Percentiles rank a stretch among this genome's conserved stretches.
These are phyloP conservation scores for Zygoascus sp. DNA, from an alignment of 1,139 yeast species.

Conservation along the genomic window DNA sequence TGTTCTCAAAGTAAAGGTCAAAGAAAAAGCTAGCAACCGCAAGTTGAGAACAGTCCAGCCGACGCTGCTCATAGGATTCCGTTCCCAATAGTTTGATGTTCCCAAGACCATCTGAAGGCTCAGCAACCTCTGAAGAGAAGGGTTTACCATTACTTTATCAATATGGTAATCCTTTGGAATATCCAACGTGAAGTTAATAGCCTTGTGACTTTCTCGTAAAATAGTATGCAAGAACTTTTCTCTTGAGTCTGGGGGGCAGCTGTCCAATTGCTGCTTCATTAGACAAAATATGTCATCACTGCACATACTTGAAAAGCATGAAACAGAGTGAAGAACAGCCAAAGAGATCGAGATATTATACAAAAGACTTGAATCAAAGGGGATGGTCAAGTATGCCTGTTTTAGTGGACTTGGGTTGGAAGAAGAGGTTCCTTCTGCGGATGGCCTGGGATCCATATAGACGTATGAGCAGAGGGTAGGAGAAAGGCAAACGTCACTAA, in stretches of 20 bases:
- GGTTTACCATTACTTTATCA: conserved; percentile 66
- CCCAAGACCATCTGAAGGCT: conserved; percentile 63
- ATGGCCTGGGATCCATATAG: conserved; percentile 26
- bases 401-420: not conserved
- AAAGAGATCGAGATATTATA: conserved; percentile 32
- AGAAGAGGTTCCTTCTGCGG: not conserved
- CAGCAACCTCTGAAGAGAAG: conserved; percentile 63
- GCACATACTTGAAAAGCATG: conserved; percentile 59
- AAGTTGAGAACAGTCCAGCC: conserved; percentile 69
- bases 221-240: conserved; percentile 34
- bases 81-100: conserved; percentile 44
- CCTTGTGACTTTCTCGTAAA: conserved; percentile 60
- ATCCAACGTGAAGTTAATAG: conserved; percentile 65
- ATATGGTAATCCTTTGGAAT: conserved; percentile 59
- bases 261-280: conserved; percentile 38
- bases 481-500: conserved; percentile 47
- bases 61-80: conserved; percentile 50
- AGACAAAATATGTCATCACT: conserved; percentile 65
- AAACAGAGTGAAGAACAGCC: conserved; percentile 60
- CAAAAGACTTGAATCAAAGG: not conserved
- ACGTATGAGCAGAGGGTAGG: conserved; percentile 44
- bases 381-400: not conserved
- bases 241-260: conserved; percentile 9
- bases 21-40: conserved; percentile 66
- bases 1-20: conserved; percentile 61